Percentiles rank a stretch among this genome's conserved stretches.
Evolutionary conservation across 139 green algal genomes (phyloP).

Genomic region (Closterium sp.): DNA sequence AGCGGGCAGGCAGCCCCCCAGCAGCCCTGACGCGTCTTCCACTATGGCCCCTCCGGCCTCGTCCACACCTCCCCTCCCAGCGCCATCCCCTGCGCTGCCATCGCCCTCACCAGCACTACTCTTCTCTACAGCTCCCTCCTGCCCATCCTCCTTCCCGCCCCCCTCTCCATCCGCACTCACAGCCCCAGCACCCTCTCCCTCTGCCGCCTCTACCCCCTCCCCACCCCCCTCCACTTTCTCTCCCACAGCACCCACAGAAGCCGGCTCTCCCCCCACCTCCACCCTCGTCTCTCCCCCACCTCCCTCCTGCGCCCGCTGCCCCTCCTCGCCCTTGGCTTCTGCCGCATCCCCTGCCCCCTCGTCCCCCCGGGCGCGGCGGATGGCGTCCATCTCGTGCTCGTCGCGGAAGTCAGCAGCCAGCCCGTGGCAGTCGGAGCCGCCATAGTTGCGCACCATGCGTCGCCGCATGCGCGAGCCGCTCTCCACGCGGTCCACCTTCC

Average conservation of each 20-base stretch:
- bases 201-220: not conserved
- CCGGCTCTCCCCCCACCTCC: not conserved
- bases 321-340: not conserved
- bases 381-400: no score
- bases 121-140: not conserved
- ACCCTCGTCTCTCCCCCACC: not conserved
- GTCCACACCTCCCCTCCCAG: no score
- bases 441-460: conserved; percentile 35
- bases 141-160: not conserved
- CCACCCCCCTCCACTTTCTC: not conserved
- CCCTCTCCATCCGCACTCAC: not conserved
- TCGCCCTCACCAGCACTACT: not conserved
- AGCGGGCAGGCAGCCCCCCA: not conserved
- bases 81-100: no score
- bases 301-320: not conserved
- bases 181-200: not conserved
- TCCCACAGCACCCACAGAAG: not conserved
- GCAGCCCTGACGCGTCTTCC: not conserved
- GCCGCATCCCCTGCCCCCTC: not conserved
- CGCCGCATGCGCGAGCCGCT: conserved; percentile 14
- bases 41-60: not conserved
- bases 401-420: not conserved
- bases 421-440: not conserved
- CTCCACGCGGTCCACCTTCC: conserved; percentile 41
- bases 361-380: not conserved